Conservation (phyloP, 129 eudicot species). For the Pseudognaphalium luteoalbum region DNA sequence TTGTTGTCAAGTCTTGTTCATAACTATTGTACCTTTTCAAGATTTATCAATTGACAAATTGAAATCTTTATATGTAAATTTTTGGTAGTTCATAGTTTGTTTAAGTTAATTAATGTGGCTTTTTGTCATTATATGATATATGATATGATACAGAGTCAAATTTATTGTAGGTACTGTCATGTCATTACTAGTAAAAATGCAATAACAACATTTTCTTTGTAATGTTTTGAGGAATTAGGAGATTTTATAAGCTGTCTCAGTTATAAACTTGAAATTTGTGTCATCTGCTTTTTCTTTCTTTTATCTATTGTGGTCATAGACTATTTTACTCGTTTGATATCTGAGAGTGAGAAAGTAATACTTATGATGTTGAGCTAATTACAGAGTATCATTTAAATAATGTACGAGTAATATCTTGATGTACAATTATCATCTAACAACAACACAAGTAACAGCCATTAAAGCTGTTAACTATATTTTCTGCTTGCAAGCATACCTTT, state of each 20-base stretch:
- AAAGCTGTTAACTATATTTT: background rate
- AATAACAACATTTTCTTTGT: background rate
- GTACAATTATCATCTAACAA: background rate
- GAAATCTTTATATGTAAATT: constrained; percentile 14
- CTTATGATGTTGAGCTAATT: background rate
- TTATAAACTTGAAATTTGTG: background rate
- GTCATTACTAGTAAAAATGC: background rate
- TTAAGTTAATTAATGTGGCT: background rate
- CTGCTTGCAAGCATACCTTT: no score
- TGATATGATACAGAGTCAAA: no score
- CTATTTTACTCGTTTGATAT: background rate
- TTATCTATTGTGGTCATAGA: background rate
- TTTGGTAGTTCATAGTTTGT: background rate
- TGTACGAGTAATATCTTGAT: no score
- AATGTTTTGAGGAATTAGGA: background rate
- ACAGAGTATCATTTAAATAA: background rate
- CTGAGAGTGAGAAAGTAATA: no score
- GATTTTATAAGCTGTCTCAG: background rate
- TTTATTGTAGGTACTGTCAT: no score
- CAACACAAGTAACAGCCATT: background rate
- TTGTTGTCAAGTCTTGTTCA: constrained; percentile 23
- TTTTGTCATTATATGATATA: background rate
- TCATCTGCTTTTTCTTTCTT: background rate
- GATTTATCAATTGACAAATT: constrained; percentile 20
- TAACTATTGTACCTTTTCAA: constrained; percentile 27